Evolutionary conservation across 2,329 filamentous ascomycete genomes (phyloP), one percentile per base, ranked within the genome.

Genomic region (Xylaria polymorpha): DNA sequence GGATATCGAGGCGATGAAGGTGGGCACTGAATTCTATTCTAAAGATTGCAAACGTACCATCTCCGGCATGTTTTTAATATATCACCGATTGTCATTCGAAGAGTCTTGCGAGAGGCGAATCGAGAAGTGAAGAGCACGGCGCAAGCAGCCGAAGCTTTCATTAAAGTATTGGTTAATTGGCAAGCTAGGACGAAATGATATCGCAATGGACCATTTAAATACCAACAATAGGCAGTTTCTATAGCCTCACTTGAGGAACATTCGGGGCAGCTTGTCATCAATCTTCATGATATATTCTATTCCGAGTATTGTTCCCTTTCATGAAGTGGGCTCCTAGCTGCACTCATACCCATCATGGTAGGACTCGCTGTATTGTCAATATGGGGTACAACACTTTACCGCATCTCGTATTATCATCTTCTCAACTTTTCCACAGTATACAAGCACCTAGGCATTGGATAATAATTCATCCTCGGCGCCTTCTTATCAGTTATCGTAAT

Each of bases 401-500:
- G 37, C 15, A 22, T 25, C 25, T 9, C n/a, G 8, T 58, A 39
- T 22, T 43, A 41, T 65, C 15, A 12, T 43, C 25, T 65, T 32
- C 20, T 9, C n/a, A 43, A 57, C 32, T 60, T 68, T 44, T 29
- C 57, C 22, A 35, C 44, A 32, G 55, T 22, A 43, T 59, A 50
- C 58, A 60, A 39, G 22, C 44, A n/a, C 22, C 39, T 66, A 32
- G 35, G 9, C 12, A 53, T 60, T 46, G 35, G 41, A 41, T 18
- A 43, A 59, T 8, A 39, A 3, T 35, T 58, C n/a, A 32, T 58
- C 35, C 25, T 32, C 59, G 37, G 15, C 62, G 32, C 56, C 57
- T 39, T 20, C 32, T 60, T 22, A 51, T 61, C 55, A 59, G 10
- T 51, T 59, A 25, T 55, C 64, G 56, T 66, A 57, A 46, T 53